Evolutionary conservation across 441 rosid species (phyloP).

Genomic region (Cnidoscolus chayamansa): DNA sequence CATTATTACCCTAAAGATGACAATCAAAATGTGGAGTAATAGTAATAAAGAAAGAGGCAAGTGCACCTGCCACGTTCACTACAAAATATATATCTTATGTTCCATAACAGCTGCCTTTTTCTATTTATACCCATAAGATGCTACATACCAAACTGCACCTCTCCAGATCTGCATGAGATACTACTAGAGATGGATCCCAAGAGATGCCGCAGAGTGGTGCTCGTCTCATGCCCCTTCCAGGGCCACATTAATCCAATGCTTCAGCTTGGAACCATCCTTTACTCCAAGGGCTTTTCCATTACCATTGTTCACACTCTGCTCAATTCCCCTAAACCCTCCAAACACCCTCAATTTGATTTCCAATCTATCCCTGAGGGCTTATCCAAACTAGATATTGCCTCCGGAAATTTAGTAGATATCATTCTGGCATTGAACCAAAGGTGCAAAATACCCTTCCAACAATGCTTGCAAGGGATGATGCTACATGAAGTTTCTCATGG

Average conservation of each 20-base stretch:
- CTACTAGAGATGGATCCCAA: background rate
- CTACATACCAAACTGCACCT: too few species aligned
- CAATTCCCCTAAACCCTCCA: slow-evolving; percentile 29
- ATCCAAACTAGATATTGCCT: background rate
- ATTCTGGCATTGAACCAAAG: background rate
- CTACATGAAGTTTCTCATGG: background rate
- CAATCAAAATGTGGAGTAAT: too few species aligned
- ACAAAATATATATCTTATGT: too few species aligned
- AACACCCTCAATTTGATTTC: slow-evolving; percentile 26
- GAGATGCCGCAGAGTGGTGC: background rate
- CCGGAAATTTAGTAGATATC: background rate
- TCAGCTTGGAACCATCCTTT: background rate
- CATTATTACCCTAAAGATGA: too few species aligned
- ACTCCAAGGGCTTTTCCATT: background rate
- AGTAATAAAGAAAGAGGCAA: too few species aligned
- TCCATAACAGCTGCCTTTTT: too few species aligned
- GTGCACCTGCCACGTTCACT: too few species aligned
- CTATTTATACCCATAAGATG: too few species aligned
- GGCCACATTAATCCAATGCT: background rate
- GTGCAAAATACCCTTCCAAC: slow-evolving; percentile 25
- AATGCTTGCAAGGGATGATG: slow-evolving; percentile 22
- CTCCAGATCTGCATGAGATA: too few species aligned
- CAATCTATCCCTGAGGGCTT: slow-evolving; percentile 13
- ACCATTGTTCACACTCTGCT: slow-evolving; percentile 26
- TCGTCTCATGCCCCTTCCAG: background rate